Evolutionary conservation across 805 yeast species (phyloP), one percentile per base, ranked within the genome.

Genomic region (Lipomyces spencermartinsiae): DNA sequence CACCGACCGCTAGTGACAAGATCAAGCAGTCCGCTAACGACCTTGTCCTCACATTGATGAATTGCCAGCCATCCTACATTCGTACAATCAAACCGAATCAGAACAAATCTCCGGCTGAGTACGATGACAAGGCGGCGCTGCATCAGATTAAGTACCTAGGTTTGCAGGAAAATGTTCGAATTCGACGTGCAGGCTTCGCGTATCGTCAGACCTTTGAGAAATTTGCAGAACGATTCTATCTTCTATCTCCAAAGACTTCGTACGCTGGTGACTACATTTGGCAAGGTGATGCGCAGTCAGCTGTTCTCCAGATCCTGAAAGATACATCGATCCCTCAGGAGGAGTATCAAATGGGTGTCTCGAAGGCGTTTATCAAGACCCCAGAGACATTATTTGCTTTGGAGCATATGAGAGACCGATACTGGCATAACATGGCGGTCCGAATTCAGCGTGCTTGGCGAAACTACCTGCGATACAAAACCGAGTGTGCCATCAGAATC

Each of bases 381-480:
- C 99, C 99, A 9, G 99, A 95, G 78, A 94, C 98, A 0, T 82
- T 95, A 75, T 95, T 95, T 78, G 97, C 97, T 0, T 82, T 95
- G 66, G 99, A 95, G 80, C 94, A 92, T 74, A 88, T 94, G 94
- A 87, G 98, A 78, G 99, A 95, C 75, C 90, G 89, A 81, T 95
- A 93, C 78, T 95, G 99, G 98, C 94, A 92, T 76, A 92, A 91
- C 74, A 95, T 95, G 97, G 99, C 99, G 4, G 93, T 97, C 2
- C 87, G 97, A 74, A 94, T 95, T 74, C 99, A 95, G 82, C 87
- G 98, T 73, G 98, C 99, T 2, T 93, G 98, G 91, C 86, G 99
- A 82, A 84, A 91, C 74, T 91, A 89, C 76, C 81, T 88, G 70
- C 88, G 87, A 78, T 85, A 91, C 76, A 89, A 93, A 80, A 90